Evolutionary conservation across 202 grass and related monocot genomes (phyloP).

Genomic region (Tripidium arundinaceum): DNA sequence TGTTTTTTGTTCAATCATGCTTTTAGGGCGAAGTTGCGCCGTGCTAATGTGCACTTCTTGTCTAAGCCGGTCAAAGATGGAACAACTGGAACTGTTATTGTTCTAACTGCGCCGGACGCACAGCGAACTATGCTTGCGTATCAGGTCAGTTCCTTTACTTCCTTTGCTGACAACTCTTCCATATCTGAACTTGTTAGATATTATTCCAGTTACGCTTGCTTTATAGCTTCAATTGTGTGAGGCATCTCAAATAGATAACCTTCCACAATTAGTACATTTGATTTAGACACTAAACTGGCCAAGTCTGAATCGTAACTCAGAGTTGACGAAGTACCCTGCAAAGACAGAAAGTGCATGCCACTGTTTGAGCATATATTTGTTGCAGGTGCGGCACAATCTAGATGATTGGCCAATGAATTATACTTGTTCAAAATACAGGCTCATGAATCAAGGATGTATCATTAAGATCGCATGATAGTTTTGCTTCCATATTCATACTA

Average conservation of each 20-base stretch:
- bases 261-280: slow-evolving; percentile 82
- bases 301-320: slow-evolving; percentile 78
- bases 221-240: slow-evolving; percentile 89
- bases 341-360: slow-evolving; percentile 27
- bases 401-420: background rate
- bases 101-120: slow-evolving; percentile 92
- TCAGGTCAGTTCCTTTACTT: slow-evolving; percentile 55
- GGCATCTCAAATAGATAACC: slow-evolving; percentile 87
- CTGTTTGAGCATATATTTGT: background rate
- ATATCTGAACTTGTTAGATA: background rate
- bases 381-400: background rate
- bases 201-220: slow-evolving; percentile 43
- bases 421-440: background rate
- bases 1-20: background rate
- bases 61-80: slow-evolving; percentile 79
- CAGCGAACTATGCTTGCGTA: slow-evolving; percentile 97
- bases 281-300: slow-evolving; percentile 67
- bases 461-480: background rate
- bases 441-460: background rate
- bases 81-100: slow-evolving; percentile 93
- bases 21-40: slow-evolving; percentile 58
- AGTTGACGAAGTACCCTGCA: slow-evolving; percentile 89
- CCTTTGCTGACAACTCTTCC: background rate
- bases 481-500: background rate
- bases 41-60: slow-evolving; percentile 92